These are phyloP conservation scores for Russula sp. DNA, from an alignment of 768 basidiomycete genomes.

Conservation along the genomic window DNA sequence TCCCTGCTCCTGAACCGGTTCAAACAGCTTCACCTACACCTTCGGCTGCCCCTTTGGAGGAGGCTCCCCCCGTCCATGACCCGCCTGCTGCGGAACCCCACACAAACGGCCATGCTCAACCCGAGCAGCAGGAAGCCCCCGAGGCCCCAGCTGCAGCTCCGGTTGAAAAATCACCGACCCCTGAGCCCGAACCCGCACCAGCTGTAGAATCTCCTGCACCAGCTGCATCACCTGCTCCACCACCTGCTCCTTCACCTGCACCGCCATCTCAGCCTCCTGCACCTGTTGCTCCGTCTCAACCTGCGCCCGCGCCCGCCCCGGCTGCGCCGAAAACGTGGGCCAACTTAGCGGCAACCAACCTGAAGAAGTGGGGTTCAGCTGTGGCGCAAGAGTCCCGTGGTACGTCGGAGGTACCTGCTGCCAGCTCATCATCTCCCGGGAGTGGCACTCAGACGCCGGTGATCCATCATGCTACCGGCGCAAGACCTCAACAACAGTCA, in stretches of 20 bases:
- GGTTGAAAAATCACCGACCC: conserved; percentile 36
- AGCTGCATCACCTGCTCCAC: conserved; percentile 35
- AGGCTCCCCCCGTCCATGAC: conserved; percentile 38
- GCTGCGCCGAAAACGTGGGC: conserved; percentile 84
- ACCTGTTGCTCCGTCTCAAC: conserved; percentile 38
- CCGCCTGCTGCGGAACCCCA: conserved; percentile 35
- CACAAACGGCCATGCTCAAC: conserved; percentile 35
- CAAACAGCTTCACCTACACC: conserved; percentile 43
- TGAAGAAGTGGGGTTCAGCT: conserved; percentile 80
- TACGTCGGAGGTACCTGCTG: conserved; percentile 58
- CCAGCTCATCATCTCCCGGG: conserved; percentile 44
- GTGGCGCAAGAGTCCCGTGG: conserved; percentile 78
- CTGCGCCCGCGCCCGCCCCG: conserved; percentile 44
- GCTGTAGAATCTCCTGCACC: conserved; percentile 34
- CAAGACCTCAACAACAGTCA: conserved; percentile 39
- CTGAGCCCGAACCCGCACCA: conserved; percentile 36
- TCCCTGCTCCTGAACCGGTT: conserved; percentile 37
- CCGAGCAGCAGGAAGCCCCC: conserved; percentile 41
- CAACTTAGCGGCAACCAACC: conserved; percentile 78
- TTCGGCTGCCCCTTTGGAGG: conserved; percentile 39
- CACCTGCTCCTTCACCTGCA: conserved; percentile 34
- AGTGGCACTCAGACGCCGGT: conserved; percentile 41
- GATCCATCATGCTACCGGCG: conserved; percentile 37
- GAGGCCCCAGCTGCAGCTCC: conserved; percentile 35
- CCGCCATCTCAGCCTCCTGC: conserved; percentile 27